Evolutionary conservation across 164 flowering plant genomes (phyloP).

Genomic region (Vitis cinerea): DNA sequence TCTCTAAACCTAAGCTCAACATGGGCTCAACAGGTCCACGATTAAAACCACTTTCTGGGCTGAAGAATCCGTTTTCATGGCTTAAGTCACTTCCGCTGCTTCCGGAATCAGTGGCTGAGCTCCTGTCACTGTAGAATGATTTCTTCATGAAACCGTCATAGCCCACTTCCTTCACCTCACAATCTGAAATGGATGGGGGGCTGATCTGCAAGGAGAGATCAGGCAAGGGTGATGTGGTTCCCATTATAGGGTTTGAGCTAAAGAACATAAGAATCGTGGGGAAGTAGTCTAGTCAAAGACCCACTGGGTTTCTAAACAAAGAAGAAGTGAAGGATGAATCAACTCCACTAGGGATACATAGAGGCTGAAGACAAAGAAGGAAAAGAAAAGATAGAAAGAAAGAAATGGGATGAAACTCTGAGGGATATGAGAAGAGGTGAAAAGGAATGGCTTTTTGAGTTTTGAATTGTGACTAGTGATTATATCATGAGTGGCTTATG

Average conservation of each 20-base stretch:
- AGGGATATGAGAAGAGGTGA: slow-evolving; percentile 4
- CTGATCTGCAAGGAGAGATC: slow-evolving; percentile 88
- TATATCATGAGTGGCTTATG: slow-evolving; percentile 84
- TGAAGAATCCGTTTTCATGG: slow-evolving; percentile 51
- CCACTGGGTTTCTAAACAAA: neutral
- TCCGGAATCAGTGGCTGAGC: slow-evolving; percentile 53
- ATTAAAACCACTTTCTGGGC: slow-evolving; percentile 20
- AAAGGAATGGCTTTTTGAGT: slow-evolving; percentile 2
- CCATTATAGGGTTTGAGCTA: slow-evolving; percentile 24
- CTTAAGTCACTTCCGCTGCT: slow-evolving; percentile 72
- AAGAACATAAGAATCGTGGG: slow-evolving; percentile 13
- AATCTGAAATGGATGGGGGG: slow-evolving; percentile 46
- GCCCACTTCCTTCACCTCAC: slow-evolving; percentile 21
- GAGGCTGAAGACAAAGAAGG: slow-evolving; percentile 1
- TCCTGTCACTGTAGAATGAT: slow-evolving; percentile 28
- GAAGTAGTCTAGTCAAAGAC: slow-evolving; percentile 15
- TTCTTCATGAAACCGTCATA: slow-evolving; percentile 21
- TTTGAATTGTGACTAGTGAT: slow-evolving; percentile 35
- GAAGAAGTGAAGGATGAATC: neutral
- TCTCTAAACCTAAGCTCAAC: slow-evolving; percentile 62
- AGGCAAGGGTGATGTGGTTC: slow-evolving; percentile 38
- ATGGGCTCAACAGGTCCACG: slow-evolving; percentile 26
- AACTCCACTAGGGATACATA: neutral
- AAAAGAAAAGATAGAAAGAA: slow-evolving; percentile 7
- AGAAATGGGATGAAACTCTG: neutral